These are phyloP conservation scores for Chalciporus piperatus DNA, from an alignment of 768 basidiomycete species.

Conservation along the genomic window DNA sequence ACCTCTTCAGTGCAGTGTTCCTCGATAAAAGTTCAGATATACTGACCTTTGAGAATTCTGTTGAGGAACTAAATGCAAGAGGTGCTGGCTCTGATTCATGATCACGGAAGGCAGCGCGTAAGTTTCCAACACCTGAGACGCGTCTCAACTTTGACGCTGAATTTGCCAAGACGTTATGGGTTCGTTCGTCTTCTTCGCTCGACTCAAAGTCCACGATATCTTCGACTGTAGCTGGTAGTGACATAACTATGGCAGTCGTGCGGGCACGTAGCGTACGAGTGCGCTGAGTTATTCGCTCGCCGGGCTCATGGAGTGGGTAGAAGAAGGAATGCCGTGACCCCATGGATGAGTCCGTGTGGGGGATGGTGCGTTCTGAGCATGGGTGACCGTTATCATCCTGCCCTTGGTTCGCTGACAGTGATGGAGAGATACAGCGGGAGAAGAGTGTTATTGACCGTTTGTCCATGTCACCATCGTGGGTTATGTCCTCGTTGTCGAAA, in stretches of 20 bases:
- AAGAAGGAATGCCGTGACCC: constrained; percentile 9
- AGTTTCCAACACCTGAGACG: constrained; percentile 19
- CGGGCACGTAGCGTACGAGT: constrained; percentile 25
- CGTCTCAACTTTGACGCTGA: constrained; percentile 21
- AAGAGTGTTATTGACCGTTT: constrained; percentile 18
- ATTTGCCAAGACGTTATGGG: background rate
- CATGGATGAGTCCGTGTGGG: background rate
- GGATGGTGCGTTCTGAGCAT: constrained; percentile 5
- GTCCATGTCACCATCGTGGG: constrained; percentile 19
- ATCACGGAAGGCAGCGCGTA: constrained; percentile 25
- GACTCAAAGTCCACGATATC: constrained; percentile 5
- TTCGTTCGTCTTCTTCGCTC: constrained; percentile 1
- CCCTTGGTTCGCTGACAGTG: background rate
- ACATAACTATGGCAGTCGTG: constrained; percentile 24
- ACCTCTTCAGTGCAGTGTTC: background rate
- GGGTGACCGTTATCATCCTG: constrained; percentile 5
- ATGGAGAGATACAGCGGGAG: constrained; percentile 15
- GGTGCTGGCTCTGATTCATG: constrained; percentile 4
- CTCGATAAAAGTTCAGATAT: background rate
- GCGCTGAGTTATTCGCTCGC: constrained; percentile 24
- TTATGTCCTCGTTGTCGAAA: constrained; percentile 5
- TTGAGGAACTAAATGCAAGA: constrained; percentile 5
- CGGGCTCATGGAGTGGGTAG: constrained; percentile 21
- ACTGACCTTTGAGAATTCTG: constrained; percentile 19
- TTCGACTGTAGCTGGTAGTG: constrained; percentile 28